phyloP scores from a whole-genome alignment of 805 yeast species.

The Hanseniaspora clermontiae region DNA sequence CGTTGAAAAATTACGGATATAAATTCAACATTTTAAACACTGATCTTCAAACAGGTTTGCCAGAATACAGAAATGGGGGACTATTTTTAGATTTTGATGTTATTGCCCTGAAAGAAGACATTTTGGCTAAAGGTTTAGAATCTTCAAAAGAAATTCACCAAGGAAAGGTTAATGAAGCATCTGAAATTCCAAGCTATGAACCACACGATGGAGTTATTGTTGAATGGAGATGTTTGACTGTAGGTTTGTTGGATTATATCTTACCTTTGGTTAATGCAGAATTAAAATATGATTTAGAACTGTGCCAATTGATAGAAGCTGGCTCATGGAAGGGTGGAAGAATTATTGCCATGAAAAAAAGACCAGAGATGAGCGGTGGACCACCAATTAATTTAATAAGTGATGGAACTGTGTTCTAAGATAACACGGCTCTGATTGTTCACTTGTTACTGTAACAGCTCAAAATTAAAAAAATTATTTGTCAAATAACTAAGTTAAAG shows the following conservation, averaged over 20 bases:
- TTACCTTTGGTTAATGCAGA: constrained; percentile 40
- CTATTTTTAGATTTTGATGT: constrained; percentile 45
- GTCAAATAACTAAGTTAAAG: too few relatives aligned
- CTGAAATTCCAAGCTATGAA: constrained; percentile 35
- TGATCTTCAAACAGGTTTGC: constrained; percentile 40
- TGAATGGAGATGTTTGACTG: constrained; percentile 55
- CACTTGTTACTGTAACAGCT: too few relatives aligned
- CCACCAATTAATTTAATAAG: constrained; percentile 53
- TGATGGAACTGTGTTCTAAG: constrained; percentile 54
- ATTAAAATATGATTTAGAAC: constrained; percentile 30
- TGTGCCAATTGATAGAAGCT: constrained; percentile 55
- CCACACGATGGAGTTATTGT: constrained; percentile 50
- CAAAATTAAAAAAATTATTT: too few relatives aligned
- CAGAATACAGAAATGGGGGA: constrained; percentile 57
- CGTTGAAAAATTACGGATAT: constrained; percentile 36
- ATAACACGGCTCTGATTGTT: too few relatives aligned
- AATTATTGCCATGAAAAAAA: constrained; percentile 39
- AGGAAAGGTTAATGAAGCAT: constrained; percentile 18
- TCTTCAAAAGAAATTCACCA: constrained; percentile 25
- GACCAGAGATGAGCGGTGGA: constrained; percentile 43
- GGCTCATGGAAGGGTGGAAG: constrained; percentile 61
- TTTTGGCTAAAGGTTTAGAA: constrained; percentile 29
- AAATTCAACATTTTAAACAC: constrained; percentile 30
- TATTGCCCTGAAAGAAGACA: constrained; percentile 35
- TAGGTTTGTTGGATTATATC: constrained; percentile 42